Evolutionary conservation across 83 land plant genomes (phyloP), one percentile per base, ranked within the genome.

Genomic region (Isoetes engelmannii): DNA sequence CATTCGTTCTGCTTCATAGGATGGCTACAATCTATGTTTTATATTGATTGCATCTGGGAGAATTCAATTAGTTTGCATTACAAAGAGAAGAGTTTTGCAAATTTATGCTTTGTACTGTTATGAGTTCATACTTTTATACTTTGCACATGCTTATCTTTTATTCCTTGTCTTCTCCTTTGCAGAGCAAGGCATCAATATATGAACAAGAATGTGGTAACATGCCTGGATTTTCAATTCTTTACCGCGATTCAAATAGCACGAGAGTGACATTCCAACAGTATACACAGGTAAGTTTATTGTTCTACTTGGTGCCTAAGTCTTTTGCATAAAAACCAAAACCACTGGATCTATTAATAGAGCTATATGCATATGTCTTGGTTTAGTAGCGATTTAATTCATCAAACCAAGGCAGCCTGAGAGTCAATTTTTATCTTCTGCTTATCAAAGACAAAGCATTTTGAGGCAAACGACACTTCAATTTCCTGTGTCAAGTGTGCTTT

Each of bases 191-290:
- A 70, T 78, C 85, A 15, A 76, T 91, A 15, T 95, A 95, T 85
- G 97, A 91, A 68, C 76, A 83, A 28, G 99, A 95, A 57, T 95
- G 99, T 78, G 90, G 97, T 57, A 91, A 88, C 76, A 95, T 88
- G 97, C 99, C 99, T 5, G 99, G 99, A 0, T 95, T 95, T 84
- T 86, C 92, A 72, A 89, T 89, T 45, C 80, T 86, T 65, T 88
- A 86, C 71, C 82, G 86, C 64, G 88, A 77, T 81, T 92, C 93
- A n/a, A 86, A 90, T 66, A 83, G 97, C 63, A 85, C 85, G 57
- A 88, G 99, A 19, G 90, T 95, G 4, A 85, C 97, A 13, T 95
- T 74, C 75, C 74, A 77, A 41, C 99, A 95, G 65, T 95, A 84
- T 80, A 70, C 91, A n/a, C 84, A 80, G 83, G 99, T 95, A 51